Conservation (phyloP, 345 rosid species). For the Populus euphratica region DNA sequence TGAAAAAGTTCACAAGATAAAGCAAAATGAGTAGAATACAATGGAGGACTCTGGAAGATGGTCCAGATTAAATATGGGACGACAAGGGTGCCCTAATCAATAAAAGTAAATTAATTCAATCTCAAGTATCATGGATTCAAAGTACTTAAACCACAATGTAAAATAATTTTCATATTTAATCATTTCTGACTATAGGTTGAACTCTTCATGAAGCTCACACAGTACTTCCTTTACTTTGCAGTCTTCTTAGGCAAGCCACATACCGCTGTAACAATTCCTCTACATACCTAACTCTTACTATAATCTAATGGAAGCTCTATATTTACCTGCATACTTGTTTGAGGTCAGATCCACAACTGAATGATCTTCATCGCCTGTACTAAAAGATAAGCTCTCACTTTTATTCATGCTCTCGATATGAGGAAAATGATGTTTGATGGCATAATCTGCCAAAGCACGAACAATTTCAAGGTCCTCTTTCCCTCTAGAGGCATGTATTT, state of each 20-base stretch:
- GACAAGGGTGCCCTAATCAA: too few relatives aligned
- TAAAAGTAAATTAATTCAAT: too few relatives aligned
- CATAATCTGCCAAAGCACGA: slow-evolving; percentile 81
- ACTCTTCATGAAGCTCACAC: too few relatives aligned
- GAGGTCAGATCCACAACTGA: slow-evolving; percentile 84
- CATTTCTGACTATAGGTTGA: too few relatives aligned
- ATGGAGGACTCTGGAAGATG: not conserved
- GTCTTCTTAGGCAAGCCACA: too few relatives aligned
- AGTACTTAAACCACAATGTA: too few relatives aligned
- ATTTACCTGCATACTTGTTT: slow-evolving; percentile 91
- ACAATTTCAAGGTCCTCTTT: slow-evolving; percentile 82
- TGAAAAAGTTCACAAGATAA: slow-evolving; percentile 30
- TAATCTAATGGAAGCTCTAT: not conserved
- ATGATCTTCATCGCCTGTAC: slow-evolving; percentile 70
- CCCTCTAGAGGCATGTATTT: slow-evolving; percentile 87
- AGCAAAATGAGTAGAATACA: not conserved
- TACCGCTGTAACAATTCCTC: too few relatives aligned
- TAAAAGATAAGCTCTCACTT: slow-evolving; percentile 88
- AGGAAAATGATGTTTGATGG: slow-evolving; percentile 80
- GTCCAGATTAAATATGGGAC: too few relatives aligned
- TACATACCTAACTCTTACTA: too few relatives aligned
- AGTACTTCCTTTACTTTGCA: too few relatives aligned
- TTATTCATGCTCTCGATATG: slow-evolving; percentile 71
- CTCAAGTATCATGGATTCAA: too few relatives aligned
- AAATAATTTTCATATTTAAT: too few relatives aligned